Evolutionary conservation across 768 basidiomycete species (phyloP).

Genomic region (Suillus brevipes): DNA sequence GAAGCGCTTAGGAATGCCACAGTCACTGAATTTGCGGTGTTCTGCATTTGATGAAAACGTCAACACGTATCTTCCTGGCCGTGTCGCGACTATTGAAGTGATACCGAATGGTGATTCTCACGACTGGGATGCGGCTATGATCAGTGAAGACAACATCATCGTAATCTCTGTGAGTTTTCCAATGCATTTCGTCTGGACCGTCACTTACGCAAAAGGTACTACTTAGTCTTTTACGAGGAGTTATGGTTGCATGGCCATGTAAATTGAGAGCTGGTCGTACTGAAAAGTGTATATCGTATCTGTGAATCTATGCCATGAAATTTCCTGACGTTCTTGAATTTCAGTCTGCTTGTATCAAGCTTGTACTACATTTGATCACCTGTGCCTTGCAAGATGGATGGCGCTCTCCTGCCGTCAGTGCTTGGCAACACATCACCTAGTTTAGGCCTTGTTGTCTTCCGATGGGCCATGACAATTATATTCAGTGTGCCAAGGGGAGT

Average conservation of each 20-base stretch:
- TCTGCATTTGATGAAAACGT: constrained; percentile 25
- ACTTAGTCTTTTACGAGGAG: constrained; percentile 14
- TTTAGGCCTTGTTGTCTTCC: background rate
- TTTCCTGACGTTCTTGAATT: background rate
- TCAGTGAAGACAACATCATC: constrained; percentile 37
- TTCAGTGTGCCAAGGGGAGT: background rate
- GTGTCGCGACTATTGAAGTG: constrained; percentile 19
- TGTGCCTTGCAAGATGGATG: background rate
- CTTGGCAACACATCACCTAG: background rate
- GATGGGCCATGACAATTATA: background rate
- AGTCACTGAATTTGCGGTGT: constrained; percentile 12
- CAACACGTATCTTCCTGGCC: constrained; percentile 30
- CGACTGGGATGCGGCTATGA: constrained; percentile 35
- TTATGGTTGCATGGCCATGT: constrained; percentile 33
- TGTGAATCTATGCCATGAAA: background rate
- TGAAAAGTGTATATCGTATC: background rate
- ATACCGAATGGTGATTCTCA: background rate
- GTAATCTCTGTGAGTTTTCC: constrained; percentile 30
- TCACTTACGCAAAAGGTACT: constrained; percentile 1
- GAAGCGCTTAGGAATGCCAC: constrained; percentile 19
- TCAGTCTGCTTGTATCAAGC: background rate
- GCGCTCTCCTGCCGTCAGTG: background rate
- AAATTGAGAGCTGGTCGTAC: background rate
- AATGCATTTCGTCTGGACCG: background rate
- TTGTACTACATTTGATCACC: background rate